These are phyloP conservation scores for Verbena officinalis DNA, from an alignment of 257 asterid genomes.

Conservation along the genomic window DNA sequence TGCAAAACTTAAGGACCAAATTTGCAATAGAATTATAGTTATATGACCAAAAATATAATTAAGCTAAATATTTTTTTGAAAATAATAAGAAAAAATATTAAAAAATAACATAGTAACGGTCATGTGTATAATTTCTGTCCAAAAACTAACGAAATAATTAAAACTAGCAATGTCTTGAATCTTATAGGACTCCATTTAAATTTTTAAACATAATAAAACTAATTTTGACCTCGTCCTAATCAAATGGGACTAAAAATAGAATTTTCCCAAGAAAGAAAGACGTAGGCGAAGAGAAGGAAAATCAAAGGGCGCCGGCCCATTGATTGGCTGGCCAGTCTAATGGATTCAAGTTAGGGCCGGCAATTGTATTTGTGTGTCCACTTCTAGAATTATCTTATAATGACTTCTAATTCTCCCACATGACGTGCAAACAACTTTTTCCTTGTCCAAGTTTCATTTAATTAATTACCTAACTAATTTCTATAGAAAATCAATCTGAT, in stretches of 20 bases:
- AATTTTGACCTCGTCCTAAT: too few relatives aligned
- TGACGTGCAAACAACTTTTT: conserved; percentile 6
- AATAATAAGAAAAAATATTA: too few relatives aligned
- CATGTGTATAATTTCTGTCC: too few relatives aligned
- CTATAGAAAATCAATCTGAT: background rate
- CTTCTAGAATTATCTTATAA: conserved; percentile 17
- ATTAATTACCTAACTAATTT: background rate
- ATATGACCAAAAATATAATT: too few relatives aligned
- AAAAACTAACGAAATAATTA: too few relatives aligned
- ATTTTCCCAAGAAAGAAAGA: background rate
- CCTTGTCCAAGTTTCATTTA: background rate
- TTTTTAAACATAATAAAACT: too few relatives aligned
- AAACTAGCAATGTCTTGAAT: too few relatives aligned
- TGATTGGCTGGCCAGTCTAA: background rate
- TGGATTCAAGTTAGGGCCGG: background rate
- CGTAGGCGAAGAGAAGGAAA: background rate
- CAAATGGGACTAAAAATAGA: background rate
- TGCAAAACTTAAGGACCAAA: too few relatives aligned
- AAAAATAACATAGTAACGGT: too few relatives aligned
- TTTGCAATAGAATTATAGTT: too few relatives aligned
- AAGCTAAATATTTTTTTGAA: too few relatives aligned
- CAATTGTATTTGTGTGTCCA: conserved; percentile 23
- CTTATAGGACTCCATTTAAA: too few relatives aligned
- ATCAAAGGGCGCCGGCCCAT: conserved; percentile 10
- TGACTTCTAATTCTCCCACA: conserved; percentile 8